These are phyloP conservation scores for Tolypocladium paradoxum DNA, from an alignment of 2,329 filamentous ascomycete species.

Conservation along the genomic window DNA sequence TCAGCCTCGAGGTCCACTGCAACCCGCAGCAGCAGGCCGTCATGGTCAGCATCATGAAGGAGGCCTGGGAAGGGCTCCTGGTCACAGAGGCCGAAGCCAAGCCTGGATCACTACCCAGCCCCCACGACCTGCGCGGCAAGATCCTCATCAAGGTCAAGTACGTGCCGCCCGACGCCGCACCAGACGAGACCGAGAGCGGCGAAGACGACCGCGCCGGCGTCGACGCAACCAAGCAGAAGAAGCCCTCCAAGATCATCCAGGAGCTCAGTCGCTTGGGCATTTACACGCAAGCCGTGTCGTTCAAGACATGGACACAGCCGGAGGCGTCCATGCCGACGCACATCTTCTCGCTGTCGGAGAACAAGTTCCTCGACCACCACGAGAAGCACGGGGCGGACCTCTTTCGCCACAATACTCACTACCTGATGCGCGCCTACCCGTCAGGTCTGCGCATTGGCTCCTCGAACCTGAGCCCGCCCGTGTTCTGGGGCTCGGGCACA, in stretches of 20 bases:
- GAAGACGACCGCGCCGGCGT: slow-evolving; percentile 28
- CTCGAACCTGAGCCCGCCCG: slow-evolving; percentile 74
- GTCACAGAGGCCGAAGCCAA: slow-evolving; percentile 43
- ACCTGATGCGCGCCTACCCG: slow-evolving; percentile 81
- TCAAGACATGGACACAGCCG: slow-evolving; percentile 66
- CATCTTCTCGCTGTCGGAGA: slow-evolving; percentile 59
- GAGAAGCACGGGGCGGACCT: slow-evolving; percentile 40
- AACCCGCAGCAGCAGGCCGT: slow-evolving; percentile 67
- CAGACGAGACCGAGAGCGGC: slow-evolving; percentile 19
- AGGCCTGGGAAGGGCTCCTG: slow-evolving; percentile 67
- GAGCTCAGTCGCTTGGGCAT: slow-evolving; percentile 66
- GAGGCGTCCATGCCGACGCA: slow-evolving; percentile 55
- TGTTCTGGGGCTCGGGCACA: slow-evolving; percentile 80
- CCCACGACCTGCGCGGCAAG: slow-evolving; percentile 60
- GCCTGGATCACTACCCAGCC: slow-evolving; percentile 48
- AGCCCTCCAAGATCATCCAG: slow-evolving; percentile 57
- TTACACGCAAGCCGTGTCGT: slow-evolving; percentile 75
- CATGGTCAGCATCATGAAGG: slow-evolving; percentile 87
- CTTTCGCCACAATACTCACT: slow-evolving; percentile 72
- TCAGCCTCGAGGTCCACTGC: slow-evolving; percentile 90
- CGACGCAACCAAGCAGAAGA: slow-evolving; percentile 29
- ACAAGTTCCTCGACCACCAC: slow-evolving; percentile 50
- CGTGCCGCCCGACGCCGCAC: slow-evolving; percentile 30
- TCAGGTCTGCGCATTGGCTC: slow-evolving; percentile 72
- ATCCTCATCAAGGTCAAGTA: slow-evolving; percentile 81